Evolutionary conservation across 2,329 filamentous ascomycete species (phyloP).

Genomic region (Aspergillus jensenii): DNA sequence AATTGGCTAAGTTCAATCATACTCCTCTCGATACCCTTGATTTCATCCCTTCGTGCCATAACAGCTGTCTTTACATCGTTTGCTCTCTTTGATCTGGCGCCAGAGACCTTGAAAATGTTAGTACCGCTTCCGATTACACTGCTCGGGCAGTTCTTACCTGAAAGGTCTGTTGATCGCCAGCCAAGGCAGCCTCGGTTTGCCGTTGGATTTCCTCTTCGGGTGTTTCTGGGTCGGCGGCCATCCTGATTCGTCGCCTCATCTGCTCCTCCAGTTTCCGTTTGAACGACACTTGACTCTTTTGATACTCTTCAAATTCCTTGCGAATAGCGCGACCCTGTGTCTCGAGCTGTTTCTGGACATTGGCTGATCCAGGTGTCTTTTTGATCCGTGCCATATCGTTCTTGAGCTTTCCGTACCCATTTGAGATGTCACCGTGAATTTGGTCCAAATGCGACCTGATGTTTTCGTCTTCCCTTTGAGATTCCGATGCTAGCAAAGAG

Average conservation of each 20-base stretch:
- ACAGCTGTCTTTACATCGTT: conserved; percentile 77
- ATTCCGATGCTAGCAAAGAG: conserved; percentile 72
- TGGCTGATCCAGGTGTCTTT: conserved; percentile 71
- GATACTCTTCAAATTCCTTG: conserved; percentile 76
- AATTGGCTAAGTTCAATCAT: conserved; percentile 68
- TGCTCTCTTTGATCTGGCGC: conserved; percentile 66
- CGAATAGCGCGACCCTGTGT: conserved; percentile 78
- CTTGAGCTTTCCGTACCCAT: conserved; percentile 74
- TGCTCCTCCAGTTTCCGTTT: conserved; percentile 77
- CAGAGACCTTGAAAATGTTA: conserved; percentile 28
- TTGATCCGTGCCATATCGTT: conserved; percentile 81
- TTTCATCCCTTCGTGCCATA: conserved; percentile 76
- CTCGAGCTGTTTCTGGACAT: conserved; percentile 78
- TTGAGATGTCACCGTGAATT: conserved; percentile 77
- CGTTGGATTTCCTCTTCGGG: conserved; percentile 73
- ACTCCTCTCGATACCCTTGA: conserved; percentile 87
- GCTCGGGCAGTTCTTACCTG: conserved; percentile 57
- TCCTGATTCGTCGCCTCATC: conserved; percentile 85
- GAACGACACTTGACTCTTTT: conserved; percentile 76
- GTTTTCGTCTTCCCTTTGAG: conserved; percentile 63
- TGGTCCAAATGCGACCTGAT: conserved; percentile 64
- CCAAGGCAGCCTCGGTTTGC: conserved; percentile 68
- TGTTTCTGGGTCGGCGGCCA: conserved; percentile 74
- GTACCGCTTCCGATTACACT: neutral
- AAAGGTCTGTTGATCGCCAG: conserved; percentile 74